Conservation (phyloP, 352 stramenopile species). For the Phytophthora pistaciae region DNA sequence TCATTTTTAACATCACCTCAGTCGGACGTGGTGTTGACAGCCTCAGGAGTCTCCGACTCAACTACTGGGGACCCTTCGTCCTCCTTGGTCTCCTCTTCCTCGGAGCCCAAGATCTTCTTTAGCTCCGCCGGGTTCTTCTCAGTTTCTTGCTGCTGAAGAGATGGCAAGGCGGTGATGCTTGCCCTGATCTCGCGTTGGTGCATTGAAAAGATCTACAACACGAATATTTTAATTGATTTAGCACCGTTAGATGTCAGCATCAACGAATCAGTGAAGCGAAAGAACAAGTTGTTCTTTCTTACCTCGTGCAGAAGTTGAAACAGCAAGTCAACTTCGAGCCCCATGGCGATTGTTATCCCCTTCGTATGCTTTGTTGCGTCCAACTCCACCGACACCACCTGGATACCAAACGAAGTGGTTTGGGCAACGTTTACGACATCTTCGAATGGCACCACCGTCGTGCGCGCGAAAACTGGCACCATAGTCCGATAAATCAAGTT, state of each 20-base stretch:
- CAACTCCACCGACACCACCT: constrained; percentile 64
- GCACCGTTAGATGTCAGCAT: neutral
- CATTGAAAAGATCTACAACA: constrained; percentile 58
- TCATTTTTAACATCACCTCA: constrained; percentile 7
- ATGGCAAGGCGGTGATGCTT: constrained; percentile 21
- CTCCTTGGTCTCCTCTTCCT: constrained; percentile 73
- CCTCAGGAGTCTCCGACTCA: constrained; percentile 6
- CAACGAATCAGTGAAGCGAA: neutral
- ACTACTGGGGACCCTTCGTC: constrained; percentile 26
- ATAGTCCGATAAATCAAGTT: constrained; percentile 78
- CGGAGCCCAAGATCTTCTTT: constrained; percentile 60
- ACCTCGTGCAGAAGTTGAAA: constrained; percentile 79
- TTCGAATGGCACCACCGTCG: constrained; percentile 66
- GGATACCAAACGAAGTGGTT: constrained; percentile 74
- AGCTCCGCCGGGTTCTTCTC: constrained; percentile 56
- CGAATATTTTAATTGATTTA: neutral
- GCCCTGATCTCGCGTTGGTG: constrained; percentile 48
- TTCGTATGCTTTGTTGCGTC: constrained; percentile 52
- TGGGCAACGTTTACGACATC: constrained; percentile 63
- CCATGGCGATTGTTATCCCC: constrained; percentile 77
- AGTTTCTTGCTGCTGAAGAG: constrained; percentile 43
- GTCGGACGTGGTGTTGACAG: constrained; percentile 5
- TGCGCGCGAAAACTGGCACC: constrained; percentile 79
- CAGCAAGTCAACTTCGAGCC: constrained; percentile 78
- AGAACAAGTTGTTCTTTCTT: neutral